Base-by-base conservation (phyloP, 1,284 basidiomycete genomes). In the Ceratobasidium sp. region DNA sequence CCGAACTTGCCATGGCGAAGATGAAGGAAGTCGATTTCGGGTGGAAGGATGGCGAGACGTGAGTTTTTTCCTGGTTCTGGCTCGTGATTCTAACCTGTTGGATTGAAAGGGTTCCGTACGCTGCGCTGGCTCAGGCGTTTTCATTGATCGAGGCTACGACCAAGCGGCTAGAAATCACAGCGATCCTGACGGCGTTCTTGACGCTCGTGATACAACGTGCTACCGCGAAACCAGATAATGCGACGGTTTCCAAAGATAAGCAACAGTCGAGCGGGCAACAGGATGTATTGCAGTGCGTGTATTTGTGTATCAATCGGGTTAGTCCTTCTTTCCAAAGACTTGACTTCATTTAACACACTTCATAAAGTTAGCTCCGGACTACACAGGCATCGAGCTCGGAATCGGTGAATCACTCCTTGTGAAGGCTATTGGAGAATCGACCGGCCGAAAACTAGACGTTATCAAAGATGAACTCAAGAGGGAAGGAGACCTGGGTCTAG, bases 231-330 rank as follows among this genome's bases (percentile, higher is more conserved):
- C 90, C 93, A 72, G 80, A 80, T 6, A 81, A 85, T 20, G 87
- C 34, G 1, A 40, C 29, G 7, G 10, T 7, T 12, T 15, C 34
- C 34, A 53, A 53, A 25, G 49, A 50, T 8, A 65, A 65, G 27
- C 35, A 50, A 25, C 40, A 42, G 35, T 53, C 62, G 12, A 53
- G 25, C 31, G 62, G 62, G 6, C 50, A 65, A 25, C 32, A 65
- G 4, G 62, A 89, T 12, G 84, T 99, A 31, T 83, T 98, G 13
- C 92, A 94, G 75, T 87, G 90, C 0, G 91, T 99, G 1, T 99
- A 99, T 76, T 85, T 99, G 1, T 99, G 96, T 77, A 98, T 99
- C 78, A 99, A 99, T 77, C 83, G 96, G 71, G 94, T 96, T 77
- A 56, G 87, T 80, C 1, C 45, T 53, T 31, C 27, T 27, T 22